Conservation (phyloP, 164 flowering plant species). For the Macadamia tetraphylla region DNA sequence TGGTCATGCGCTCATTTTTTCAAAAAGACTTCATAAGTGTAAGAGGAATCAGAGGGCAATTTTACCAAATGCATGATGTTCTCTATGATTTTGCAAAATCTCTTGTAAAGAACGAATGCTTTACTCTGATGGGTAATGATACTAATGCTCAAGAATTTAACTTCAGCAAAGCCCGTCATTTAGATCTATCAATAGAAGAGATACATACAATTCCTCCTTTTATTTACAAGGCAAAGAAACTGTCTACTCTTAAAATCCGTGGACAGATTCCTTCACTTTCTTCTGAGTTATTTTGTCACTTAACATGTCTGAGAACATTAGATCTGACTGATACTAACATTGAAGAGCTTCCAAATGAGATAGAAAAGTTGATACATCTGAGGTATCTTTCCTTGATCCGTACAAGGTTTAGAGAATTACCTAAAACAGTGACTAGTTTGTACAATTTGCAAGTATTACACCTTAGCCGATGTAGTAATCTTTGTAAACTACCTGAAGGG, state of each 20-base stretch:
- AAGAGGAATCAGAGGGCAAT: not conserved
- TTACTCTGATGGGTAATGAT: not conserved
- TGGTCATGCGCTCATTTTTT: not conserved
- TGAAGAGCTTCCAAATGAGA: not conserved
- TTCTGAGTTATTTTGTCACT: not conserved
- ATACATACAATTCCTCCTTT: not conserved
- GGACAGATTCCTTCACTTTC: not conserved
- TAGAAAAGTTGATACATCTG: constrained; percentile 4
- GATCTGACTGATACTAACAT: not conserved
- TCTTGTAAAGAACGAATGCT: not conserved
- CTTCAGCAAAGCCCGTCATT: not conserved
- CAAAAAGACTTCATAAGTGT: not conserved
- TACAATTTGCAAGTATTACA: constrained; percentile 8
- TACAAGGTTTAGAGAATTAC: not conserved
- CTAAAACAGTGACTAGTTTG: not conserved
- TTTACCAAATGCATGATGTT: not conserved
- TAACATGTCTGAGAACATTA: constrained; percentile 1
- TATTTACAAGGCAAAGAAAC: constrained; percentile 1
- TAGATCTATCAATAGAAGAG: not conserved
- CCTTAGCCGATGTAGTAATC: not conserved
- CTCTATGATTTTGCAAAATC: not conserved
- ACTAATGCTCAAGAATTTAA: not conserved
- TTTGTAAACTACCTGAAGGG: not conserved
- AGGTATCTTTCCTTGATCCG: constrained; percentile 1
- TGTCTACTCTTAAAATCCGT: not conserved